Conservation (phyloP, 1,139 yeast species). For the Magnusiomyces tetraspermus region DNA sequence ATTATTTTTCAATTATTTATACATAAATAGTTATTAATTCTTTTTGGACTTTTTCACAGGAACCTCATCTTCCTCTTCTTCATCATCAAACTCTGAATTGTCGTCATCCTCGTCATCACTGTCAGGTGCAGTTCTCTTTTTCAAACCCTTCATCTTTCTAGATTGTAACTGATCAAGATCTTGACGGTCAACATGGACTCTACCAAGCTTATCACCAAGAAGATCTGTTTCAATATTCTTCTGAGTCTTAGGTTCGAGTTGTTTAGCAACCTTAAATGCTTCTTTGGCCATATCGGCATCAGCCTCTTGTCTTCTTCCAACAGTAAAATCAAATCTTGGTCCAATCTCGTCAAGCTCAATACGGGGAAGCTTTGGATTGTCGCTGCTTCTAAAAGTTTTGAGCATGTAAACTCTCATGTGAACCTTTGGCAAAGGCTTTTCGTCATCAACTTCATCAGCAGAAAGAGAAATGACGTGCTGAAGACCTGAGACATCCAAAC, state of each 20-base stretch:
- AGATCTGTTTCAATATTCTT: conserved; percentile 82
- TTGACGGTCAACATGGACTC: conserved; percentile 92
- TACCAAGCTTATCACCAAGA: conserved; percentile 96
- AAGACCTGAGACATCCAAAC: conserved; percentile 90
- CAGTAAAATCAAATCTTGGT: conserved; percentile 85
- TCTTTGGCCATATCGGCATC: conserved; percentile 86
- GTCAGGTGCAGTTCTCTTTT: conserved; percentile 65
- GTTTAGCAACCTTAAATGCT: conserved; percentile 74
- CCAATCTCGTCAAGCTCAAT: conserved; percentile 94
- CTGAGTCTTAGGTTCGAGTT: conserved; percentile 69
- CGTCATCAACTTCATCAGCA: conserved; percentile 65
- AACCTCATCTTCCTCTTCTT: conserved; percentile 7
- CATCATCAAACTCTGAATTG: conserved; percentile 20
- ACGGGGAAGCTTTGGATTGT: conserved; percentile 82
- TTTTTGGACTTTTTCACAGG: conserved; percentile 19
- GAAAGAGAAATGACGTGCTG: conserved; percentile 84
- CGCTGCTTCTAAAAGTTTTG: conserved; percentile 57
- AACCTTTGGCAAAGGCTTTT: conserved; percentile 60
- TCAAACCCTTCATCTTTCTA: conserved; percentile 97
- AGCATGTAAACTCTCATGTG: conserved; percentile 86
- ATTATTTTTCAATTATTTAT: background rate
- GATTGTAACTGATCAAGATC: conserved; percentile 86
- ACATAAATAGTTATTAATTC: background rate
- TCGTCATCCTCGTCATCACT: conserved; percentile 38
- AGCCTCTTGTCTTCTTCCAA: conserved; percentile 81